Evolutionary conservation across 2,329 filamentous ascomycete genomes (phyloP), one percentile per base, ranked within the genome.

Genomic region (Fusarium sp.): DNA sequence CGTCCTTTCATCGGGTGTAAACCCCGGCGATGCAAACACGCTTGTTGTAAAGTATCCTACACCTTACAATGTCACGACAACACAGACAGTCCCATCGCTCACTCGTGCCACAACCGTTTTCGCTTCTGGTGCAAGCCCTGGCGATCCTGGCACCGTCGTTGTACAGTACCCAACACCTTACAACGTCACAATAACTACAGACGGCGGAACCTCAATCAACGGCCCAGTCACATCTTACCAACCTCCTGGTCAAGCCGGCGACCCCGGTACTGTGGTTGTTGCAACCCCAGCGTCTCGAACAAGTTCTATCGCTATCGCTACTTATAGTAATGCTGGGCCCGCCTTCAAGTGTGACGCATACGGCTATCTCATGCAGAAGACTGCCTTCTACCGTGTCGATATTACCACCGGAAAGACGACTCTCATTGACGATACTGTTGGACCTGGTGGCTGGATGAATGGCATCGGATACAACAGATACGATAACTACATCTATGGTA

Each of bases 401-500:
- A 60, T 69, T 19, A 46, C 54, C 4, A 49, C 47, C 8, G 67
- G 67, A 12, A 67, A 60, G 45, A 67, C 62, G 4, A 69, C 66
- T 3, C 62, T 61, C 11, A 68, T 69, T 48, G 56, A 50, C 20
- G 36, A 40, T 8, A 48, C 42, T 20, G 51, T 69, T 19, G 69
- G 69, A 2, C 69, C 58, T 10, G 69, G 69, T 26, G 69, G 69
- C 3, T 64, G 45, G 57, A 68, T 72, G 30, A 72, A 72, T 19
- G 69, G 56, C 39, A 55, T 62, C 15, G 69, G 69, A 12, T 72
- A 70, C 45, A 72, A 72, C 52, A 51, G 45, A 9, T 68, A 52
- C 23, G 69, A 72, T 43, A 51, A 70, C 19, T 70, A 68, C 47
- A 61, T 72, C 26, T 72, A 72, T 34, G 69, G 55, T 30, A 68